Conservation (phyloP, 176 grass and related monocot species). For the Urochloa ruziziensis region DNA sequence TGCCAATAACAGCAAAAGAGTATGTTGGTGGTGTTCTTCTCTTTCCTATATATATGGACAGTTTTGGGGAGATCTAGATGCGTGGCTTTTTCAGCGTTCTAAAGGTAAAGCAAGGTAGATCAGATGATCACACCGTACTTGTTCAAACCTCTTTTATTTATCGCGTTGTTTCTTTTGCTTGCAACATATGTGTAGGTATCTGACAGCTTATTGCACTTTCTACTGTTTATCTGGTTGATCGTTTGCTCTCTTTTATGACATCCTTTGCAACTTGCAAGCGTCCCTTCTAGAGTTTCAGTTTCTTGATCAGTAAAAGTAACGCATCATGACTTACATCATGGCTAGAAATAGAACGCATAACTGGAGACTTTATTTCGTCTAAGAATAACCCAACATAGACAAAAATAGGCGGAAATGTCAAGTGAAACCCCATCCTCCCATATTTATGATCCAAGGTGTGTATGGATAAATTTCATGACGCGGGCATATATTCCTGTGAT, state of each 20-base stretch:
- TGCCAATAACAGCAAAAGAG: neutral
- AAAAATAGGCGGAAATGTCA: neutral
- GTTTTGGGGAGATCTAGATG: neutral
- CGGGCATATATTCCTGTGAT: neutral
- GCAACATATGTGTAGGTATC: conserved; percentile 17
- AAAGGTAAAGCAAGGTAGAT: conserved; percentile 30
- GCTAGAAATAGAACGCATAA: neutral
- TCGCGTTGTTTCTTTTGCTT: conserved; percentile 29
- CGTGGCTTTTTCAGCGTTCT: neutral
- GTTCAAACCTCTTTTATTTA: conserved; percentile 25
- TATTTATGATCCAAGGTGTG: neutral
- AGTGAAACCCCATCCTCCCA: neutral
- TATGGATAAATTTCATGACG: neutral
- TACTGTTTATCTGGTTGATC: conserved; percentile 14
- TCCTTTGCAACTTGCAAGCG: neutral
- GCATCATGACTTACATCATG: neutral
- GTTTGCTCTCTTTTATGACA: neutral
- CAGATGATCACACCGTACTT: conserved; percentile 37
- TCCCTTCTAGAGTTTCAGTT: neutral
- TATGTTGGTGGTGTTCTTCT: too few relatives aligned
- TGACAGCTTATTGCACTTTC: conserved; percentile 17
- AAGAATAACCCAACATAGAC: too few relatives aligned
- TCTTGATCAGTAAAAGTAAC: neutral
- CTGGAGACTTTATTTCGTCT: too few relatives aligned
- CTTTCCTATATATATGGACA: too few relatives aligned